Percentiles rank a stretch among this genome's conserved stretches.
Conservation (phyloP, 768 basidiomycete species). For the Harrya chromipes region DNA sequence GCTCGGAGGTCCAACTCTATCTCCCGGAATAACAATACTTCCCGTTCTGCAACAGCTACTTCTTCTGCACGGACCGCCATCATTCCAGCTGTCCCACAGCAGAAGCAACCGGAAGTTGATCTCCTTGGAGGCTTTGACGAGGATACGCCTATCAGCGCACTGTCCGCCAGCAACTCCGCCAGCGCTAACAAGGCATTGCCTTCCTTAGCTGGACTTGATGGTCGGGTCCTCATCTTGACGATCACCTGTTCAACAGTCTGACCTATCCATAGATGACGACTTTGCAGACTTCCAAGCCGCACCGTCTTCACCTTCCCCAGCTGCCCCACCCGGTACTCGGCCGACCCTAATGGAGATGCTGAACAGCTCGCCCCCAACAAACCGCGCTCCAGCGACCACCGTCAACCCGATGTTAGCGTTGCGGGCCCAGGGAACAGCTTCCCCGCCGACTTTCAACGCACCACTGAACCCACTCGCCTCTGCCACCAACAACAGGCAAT, state of each 20-base stretch:
- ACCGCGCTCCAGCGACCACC: slow-evolving; percentile 9
- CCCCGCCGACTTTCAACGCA: slow-evolving; percentile 27
- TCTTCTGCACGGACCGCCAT: slow-evolving; percentile 38
- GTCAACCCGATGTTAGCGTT: slow-evolving; percentile 8
- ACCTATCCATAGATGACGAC: slow-evolving; percentile 61
- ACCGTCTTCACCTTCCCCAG: slow-evolving; percentile 41
- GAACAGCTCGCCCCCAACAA: slow-evolving; percentile 30
- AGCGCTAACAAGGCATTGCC: slow-evolving; percentile 33
- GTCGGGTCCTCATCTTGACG: slow-evolving; percentile 9
- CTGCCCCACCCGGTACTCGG: slow-evolving; percentile 33
- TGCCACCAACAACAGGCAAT: slow-evolving; percentile 21
- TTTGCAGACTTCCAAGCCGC: slow-evolving; percentile 85
- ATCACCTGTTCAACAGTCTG: background rate
- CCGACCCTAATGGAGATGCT: slow-evolving; percentile 50
- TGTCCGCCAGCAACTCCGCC: slow-evolving; percentile 3
- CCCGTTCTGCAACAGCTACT: slow-evolving; percentile 35
- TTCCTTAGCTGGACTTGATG: slow-evolving; percentile 27
- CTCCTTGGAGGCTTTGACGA: slow-evolving; percentile 73
- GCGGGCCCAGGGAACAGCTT: slow-evolving; percentile 13
- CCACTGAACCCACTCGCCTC: slow-evolving; percentile 26
- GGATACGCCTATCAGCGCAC: slow-evolving; percentile 41
- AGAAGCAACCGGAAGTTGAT: slow-evolving; percentile 57
- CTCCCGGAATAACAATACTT: slow-evolving; percentile 27
- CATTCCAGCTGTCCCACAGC: slow-evolving; percentile 32
- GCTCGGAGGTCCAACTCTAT: slow-evolving; percentile 39